Conservation (phyloP, 2,329 filamentous ascomycete species). For the Fusarium tricinctum region DNA sequence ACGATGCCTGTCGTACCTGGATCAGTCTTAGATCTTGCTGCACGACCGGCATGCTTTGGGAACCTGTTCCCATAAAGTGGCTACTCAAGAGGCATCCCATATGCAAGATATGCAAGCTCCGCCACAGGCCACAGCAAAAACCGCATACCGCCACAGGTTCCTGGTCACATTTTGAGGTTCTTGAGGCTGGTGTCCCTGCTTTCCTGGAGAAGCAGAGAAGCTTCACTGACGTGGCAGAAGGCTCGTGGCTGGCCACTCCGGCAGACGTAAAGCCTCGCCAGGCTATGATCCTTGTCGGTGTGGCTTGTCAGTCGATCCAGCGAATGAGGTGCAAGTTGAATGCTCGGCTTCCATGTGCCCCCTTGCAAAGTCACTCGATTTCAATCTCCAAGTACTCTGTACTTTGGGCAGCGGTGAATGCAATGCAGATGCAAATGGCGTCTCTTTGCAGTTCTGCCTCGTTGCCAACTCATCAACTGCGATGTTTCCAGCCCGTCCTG, state of each 20-base stretch:
- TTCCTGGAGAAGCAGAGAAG: conserved; percentile 14
- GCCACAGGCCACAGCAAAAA: conserved; percentile 58
- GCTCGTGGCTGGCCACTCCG: conserved; percentile 52
- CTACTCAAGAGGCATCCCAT: conserved; percentile 48
- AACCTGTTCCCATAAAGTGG: conserved; percentile 42
- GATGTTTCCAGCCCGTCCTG: conserved; percentile 41
- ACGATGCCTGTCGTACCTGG: conserved; percentile 26
- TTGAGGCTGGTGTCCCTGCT: conserved; percentile 56
- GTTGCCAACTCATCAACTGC: conserved; percentile 50
- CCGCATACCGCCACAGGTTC: conserved; percentile 41
- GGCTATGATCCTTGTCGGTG: conserved; percentile 35
- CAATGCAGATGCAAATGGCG: conserved; percentile 31
- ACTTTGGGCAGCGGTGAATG: conserved; percentile 48
- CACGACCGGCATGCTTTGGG: conserved; percentile 38
- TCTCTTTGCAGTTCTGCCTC: conserved; percentile 45
- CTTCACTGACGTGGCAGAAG: conserved; percentile 60
- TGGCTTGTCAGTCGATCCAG: conserved; percentile 42
- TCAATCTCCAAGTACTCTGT: conserved; percentile 49
- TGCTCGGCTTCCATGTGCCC: conserved; percentile 8
- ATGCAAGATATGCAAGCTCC: conserved; percentile 50
- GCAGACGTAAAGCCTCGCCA: conserved; percentile 38
- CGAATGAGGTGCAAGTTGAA: conserved; percentile 36
- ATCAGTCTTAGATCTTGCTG: conserved; percentile 44
- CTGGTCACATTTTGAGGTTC: conserved; percentile 20
- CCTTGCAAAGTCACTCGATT: conserved; percentile 50